Evolutionary conservation across 2,329 filamentous ascomycete species (phyloP).

Genomic region (Penicillium hordei): DNA sequence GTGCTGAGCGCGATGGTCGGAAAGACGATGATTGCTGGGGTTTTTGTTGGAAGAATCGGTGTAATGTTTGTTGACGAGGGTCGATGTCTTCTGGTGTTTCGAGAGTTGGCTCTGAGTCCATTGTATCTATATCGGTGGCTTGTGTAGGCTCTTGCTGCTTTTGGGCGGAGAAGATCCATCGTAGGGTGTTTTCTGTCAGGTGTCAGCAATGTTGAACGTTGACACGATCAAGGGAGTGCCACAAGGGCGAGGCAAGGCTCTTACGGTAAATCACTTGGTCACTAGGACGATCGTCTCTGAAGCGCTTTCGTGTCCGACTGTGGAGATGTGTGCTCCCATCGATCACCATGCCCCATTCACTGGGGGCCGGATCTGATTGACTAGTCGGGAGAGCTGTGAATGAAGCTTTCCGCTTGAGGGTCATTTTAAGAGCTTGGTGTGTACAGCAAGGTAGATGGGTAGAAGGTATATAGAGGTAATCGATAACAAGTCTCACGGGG

Average conservation of each 20-base stretch:
- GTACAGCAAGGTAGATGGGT: not conserved
- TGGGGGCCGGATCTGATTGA: constrained; percentile 14
- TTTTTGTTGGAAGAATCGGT: constrained; percentile 40
- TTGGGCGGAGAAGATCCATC: constrained; percentile 45
- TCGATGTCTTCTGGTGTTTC: constrained; percentile 33
- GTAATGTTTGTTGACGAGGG: constrained; percentile 42
- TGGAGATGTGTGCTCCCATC: constrained; percentile 48
- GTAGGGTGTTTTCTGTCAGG: constrained; percentile 42
- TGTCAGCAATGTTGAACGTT: constrained; percentile 19
- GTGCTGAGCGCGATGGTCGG: constrained; percentile 21
- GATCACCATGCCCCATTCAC: constrained; percentile 28
- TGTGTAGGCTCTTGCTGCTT: constrained; percentile 27
- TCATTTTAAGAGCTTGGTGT: constrained; percentile 42
- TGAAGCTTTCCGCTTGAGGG: constrained; percentile 60
- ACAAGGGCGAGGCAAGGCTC: constrained; percentile 10
- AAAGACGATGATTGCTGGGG: constrained; percentile 18
- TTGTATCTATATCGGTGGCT: constrained; percentile 22
- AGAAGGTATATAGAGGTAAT: not conserved
- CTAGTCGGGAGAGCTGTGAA: constrained; percentile 46
- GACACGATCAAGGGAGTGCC: not conserved
- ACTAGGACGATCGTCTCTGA: constrained; percentile 58
- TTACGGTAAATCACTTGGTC: constrained; percentile 57
- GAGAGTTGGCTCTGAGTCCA: constrained; percentile 26
- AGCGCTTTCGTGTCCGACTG: constrained; percentile 59
- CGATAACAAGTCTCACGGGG: not conserved